A percentile compares a stretch with the other conserved stretches of the same genome.
Conservation (phyloP, 306 rosid genomes). For the Arachis hypogaea region DNA sequence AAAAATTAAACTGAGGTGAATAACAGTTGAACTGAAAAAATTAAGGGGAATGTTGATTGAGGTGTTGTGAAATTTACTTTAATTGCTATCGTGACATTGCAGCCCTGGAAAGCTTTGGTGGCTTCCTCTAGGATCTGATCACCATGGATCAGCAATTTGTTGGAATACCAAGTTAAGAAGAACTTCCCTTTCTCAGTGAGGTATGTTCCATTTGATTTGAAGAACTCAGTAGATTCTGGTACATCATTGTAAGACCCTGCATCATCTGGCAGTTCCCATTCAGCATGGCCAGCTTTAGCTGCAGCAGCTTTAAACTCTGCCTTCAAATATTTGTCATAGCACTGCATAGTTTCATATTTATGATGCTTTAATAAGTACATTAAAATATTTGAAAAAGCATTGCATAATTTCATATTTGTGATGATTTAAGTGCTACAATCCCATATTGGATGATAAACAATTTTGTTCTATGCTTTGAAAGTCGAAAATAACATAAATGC, state of each 20-base stretch:
- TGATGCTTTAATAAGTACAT: neutral
- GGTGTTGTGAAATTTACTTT: slow-evolving; percentile 57
- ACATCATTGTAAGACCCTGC: slow-evolving; percentile 78
- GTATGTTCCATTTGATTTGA: slow-evolving; percentile 71
- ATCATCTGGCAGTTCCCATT: slow-evolving; percentile 81
- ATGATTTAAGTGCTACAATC: neutral
- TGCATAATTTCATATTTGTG: slow-evolving; percentile 46
- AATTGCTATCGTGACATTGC: slow-evolving; percentile 68
- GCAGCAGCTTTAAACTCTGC: slow-evolving; percentile 72
- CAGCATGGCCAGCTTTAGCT: slow-evolving; percentile 62
- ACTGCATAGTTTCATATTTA: slow-evolving; percentile 55
- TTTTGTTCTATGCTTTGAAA: neutral
- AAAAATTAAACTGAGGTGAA: too few species aligned
- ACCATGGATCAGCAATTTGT: slow-evolving; percentile 68
- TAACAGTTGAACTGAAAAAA: too few species aligned
- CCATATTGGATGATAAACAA: neutral
- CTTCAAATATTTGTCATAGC: slow-evolving; percentile 79
- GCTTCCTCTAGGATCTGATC: slow-evolving; percentile 82
- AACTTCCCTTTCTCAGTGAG: slow-evolving; percentile 74
- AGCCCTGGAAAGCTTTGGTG: slow-evolving; percentile 67
- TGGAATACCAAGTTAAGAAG: slow-evolving; percentile 90
- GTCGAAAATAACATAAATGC: too few species aligned
- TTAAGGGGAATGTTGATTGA: slow-evolving; percentile 6
- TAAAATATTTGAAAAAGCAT: slow-evolving; percentile 84
- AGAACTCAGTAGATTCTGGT: slow-evolving; percentile 71